Base-by-base conservation (phyloP, 129 eudicot species). In the Artemisia tridentata region DNA sequence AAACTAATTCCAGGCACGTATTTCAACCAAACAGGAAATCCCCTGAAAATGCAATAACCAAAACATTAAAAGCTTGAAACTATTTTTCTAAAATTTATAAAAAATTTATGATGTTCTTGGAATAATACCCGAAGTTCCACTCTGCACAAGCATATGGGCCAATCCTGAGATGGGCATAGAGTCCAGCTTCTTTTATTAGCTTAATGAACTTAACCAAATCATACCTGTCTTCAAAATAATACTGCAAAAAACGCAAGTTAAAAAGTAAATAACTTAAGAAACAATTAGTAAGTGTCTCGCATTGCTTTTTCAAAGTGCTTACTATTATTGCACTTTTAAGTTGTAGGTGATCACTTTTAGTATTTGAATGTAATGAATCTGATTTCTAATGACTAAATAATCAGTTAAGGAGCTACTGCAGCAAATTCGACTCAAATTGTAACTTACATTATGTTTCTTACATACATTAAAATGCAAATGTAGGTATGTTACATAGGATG, bases 111-210 rank as follows among this genome's bases (percentile, higher is more conserved):
- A 63, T 69, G 52, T 50, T 65, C 7, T 48, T 69, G 50, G 38
- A 56, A 31, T 50, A 2, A 14, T 93, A 95, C 99, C 99, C 99
- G 81, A 95, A 95, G 80, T 95, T 95, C 99, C 99, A 95, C 76
- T 95, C 99, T 58, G 99, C 99, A 85, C 99, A 95, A 82, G 88
- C 97, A 79, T 95, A 95, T 20, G 99, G 99, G 50, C 99, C 99
- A 73, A 95, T 80, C 79, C 99, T 88, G 79, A 95, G 95, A 88
- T 90, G 86, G 67, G 83, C 97, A 84, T 90, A 88, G 10, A 95
- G 91, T 34, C 99, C 99, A 56, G 99, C 91, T 84, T 90, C 78
- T 54, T 90, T 79, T 65, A 90, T 87, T 75, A 84, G 82, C 95
- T 95, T 95, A 77, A 95, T 81, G 71, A 95, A 95, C 79, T 84